These are phyloP conservation scores for Linnemannia schmuckeri DNA, from an alignment of 192 early-diverging fungal species.

Conservation along the genomic window DNA sequence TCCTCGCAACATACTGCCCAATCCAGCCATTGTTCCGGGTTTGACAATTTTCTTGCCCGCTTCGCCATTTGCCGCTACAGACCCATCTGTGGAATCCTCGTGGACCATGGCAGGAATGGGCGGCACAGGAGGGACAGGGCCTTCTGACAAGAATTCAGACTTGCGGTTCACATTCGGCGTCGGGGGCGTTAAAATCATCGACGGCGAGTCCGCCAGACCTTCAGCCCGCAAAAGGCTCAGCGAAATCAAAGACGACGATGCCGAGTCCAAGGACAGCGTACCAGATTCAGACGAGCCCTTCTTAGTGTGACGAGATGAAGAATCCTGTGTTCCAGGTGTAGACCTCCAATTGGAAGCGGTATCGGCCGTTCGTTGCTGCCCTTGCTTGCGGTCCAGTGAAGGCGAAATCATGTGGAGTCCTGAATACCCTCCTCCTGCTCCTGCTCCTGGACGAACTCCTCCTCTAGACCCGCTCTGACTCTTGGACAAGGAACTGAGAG, in stretches of 20 bases:
- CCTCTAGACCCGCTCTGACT: constrained; percentile 24
- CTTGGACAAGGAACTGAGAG: constrained; percentile 6
- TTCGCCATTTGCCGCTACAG: not conserved
- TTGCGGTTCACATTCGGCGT: constrained; percentile 22
- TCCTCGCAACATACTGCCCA: constrained; percentile 48
- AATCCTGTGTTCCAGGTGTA: not conserved
- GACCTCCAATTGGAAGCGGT: constrained; percentile 16
- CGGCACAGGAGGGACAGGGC: not conserved
- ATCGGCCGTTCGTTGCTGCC: constrained; percentile 8
- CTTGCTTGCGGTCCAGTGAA: constrained; percentile 20
- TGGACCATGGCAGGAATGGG: not conserved
- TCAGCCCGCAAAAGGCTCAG: not conserved
- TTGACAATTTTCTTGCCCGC: constrained; percentile 37
- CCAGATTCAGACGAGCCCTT: not conserved
- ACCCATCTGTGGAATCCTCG: not conserved
- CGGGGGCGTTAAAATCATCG: constrained; percentile 37
- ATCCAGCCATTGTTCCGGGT: constrained; percentile 33
- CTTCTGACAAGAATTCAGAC: constrained; percentile 11
- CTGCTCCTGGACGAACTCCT: constrained; percentile 9
- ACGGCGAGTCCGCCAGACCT: not conserved
- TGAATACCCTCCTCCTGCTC: constrained; percentile 3
- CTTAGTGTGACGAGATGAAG: not conserved
- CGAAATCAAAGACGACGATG: not conserved
- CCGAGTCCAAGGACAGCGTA: not conserved
- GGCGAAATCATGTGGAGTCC: not conserved